phyloP scores from a whole-genome alignment of 1,284 basidiomycete genomes.

The Ganoderma lingzhi region DNA sequence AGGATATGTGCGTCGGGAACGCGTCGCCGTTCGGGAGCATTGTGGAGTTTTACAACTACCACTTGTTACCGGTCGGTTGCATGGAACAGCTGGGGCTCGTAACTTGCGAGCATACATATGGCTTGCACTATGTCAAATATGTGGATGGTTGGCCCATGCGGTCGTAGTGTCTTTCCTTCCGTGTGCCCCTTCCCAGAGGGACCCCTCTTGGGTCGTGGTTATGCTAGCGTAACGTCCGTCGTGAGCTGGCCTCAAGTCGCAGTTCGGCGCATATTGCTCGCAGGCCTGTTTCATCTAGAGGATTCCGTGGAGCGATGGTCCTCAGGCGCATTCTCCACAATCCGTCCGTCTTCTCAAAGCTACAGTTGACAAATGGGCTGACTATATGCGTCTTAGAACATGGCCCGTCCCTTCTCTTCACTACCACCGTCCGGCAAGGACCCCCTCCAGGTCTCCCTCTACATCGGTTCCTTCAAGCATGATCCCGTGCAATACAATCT shows the following conservation, averaged over 20 bases:
- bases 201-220: too few species aligned
- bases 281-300: background rate
- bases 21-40: background rate
- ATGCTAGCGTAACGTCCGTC: background rate
- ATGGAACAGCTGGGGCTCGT: background rate
- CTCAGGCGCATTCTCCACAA: background rate
- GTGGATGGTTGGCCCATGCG: background rate
- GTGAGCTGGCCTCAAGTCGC: background rate
- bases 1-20: background rate
- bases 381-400: slow-evolving; percentile 57
- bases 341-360: background rate
- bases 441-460: slow-evolving; percentile 66
- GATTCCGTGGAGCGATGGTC: background rate
- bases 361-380: background rate
- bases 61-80: background rate
- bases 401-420: slow-evolving; percentile 71
- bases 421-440: slow-evolving; percentile 73
- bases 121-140: background rate
- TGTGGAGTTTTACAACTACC: background rate
- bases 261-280: background rate
- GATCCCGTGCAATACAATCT: slow-evolving; percentile 67
- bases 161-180: background rate
- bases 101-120: background rate
- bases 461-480: slow-evolving; percentile 75
- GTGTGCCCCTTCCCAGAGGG: too few species aligned